Evolutionary conservation across 2,329 filamentous ascomycete species (phyloP).

Genomic region (Myotisia sp.): DNA sequence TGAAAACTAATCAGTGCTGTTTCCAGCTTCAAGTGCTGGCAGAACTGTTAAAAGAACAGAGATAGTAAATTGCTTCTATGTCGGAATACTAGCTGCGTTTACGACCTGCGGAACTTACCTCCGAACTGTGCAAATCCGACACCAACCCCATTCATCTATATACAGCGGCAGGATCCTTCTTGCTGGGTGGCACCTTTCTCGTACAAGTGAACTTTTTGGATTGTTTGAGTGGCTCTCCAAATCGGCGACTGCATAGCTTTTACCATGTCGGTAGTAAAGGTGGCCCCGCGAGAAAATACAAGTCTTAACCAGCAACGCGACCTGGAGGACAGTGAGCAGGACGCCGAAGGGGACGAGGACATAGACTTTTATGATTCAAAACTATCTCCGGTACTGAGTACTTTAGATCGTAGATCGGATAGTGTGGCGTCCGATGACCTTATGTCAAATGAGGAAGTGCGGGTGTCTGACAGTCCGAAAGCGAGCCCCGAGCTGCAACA

Average conservation of each 20-base stretch:
- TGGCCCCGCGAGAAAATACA: constrained; percentile 25
- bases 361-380: constrained; percentile 3
- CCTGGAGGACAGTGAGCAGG: constrained; percentile 29
- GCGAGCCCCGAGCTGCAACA: constrained; percentile 12
- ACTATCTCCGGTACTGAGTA: constrained; percentile 17
- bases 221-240: constrained; percentile 15
- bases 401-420: no score
- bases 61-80: no score
- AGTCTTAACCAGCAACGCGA: constrained; percentile 21
- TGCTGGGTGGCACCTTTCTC: no score
- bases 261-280: constrained; percentile 30
- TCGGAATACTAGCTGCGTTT: no score
- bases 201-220: constrained; percentile 8
- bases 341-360: constrained; percentile 25
- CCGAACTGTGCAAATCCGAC: no score
- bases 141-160: no score
- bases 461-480: constrained; percentile 5
- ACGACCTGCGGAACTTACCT: no score
- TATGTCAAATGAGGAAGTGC: constrained; percentile 23
- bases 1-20: no score
- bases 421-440: background rate
- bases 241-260: constrained; percentile 26
- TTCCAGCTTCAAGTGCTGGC: no score
- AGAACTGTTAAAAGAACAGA: no score
- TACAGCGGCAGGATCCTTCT: no score